Conservation (phyloP, 306 rosid species). For the Nissolia schottii region DNA sequence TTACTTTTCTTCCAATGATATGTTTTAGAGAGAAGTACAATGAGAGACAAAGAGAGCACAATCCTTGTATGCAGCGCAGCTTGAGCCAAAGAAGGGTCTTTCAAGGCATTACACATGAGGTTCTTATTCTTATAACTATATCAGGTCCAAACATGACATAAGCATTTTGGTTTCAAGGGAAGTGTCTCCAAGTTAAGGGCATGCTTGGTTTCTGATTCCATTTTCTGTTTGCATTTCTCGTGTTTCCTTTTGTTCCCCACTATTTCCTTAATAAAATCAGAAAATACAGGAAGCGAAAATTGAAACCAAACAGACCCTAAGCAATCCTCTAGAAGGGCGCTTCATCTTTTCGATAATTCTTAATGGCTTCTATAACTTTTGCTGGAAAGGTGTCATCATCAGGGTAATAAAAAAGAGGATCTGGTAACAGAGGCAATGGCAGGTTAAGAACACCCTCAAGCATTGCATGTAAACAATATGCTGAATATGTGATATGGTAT, state of each 20-base stretch:
- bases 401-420: slow-evolving; percentile 68
- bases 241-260: no score
- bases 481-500: slow-evolving; percentile 82
- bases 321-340: slow-evolving; percentile 42
- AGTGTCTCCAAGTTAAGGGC: not conserved
- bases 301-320: no score
- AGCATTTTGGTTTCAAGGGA: not conserved
- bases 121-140: not conserved
- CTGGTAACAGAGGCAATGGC: slow-evolving; percentile 47
- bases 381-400: slow-evolving; percentile 63
- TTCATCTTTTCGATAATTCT: slow-evolving; percentile 41
- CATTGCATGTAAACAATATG: slow-evolving; percentile 87
- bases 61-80: not conserved
- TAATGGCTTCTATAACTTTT: slow-evolving; percentile 53
- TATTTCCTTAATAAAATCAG: no score
- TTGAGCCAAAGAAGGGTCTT: not conserved
- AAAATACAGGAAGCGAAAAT: no score
- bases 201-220: no score
- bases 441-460: slow-evolving; percentile 88
- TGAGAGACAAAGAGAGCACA: not conserved
- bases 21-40: not conserved
- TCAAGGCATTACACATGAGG: not conserved
- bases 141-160: not conserved
- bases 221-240: no score
- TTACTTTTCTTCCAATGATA: not conserved